Evolutionary conservation across 495 filamentous ascomycete genomes (phyloP), one percentile per base, ranked within the genome.

Genomic region (Antarctomyces pellizariae): DNA sequence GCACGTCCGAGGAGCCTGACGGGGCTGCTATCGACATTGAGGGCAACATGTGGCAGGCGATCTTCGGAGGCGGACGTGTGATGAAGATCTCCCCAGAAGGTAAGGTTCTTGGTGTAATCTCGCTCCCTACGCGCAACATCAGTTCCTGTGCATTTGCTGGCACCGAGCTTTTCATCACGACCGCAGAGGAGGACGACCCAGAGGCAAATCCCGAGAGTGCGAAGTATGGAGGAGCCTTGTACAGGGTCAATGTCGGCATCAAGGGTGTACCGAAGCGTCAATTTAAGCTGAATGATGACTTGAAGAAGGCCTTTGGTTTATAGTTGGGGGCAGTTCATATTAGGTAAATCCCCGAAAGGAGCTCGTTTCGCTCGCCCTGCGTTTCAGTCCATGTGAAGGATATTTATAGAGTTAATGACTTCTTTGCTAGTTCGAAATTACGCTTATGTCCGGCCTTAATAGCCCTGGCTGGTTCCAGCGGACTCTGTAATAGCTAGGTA

Each of bases 11-110:
- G 14, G 71, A 71, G 30, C 71, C 71, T 4, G 76, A 83, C 44
- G 75, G 76, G 1, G 75, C 72, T 42, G 59, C 69, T 13, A 62
- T 80, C 28, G 77, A 86, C 38, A 55, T 44, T 7, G 63, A 75
- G 7, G 77, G 72, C 1, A 67, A 67, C 36, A 52, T 84, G 15
- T 83, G 77, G 77, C 64, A 64, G 31, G 72, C 74, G n/a, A 54
- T 80, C 16, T 78, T 75, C 37, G 73, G 74, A 23, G 74, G 71
- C 36, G 48, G 59, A 25, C 56, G 61, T 24, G 65, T 84, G 10
- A 45, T 80, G 26, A 67, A 68, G 42, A 63, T 83, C 35, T 63
- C 57, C 4, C 59, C 67, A 3, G 49, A 55, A 17, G 73, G 73
- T 2, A 52, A 66, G 40, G 43, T 80, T 13, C 52, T 75, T 11